These are phyloP conservation scores for Ophiosphaerella korrae DNA, from an alignment of 2,329 filamentous ascomycete genomes.

Conservation along the genomic window DNA sequence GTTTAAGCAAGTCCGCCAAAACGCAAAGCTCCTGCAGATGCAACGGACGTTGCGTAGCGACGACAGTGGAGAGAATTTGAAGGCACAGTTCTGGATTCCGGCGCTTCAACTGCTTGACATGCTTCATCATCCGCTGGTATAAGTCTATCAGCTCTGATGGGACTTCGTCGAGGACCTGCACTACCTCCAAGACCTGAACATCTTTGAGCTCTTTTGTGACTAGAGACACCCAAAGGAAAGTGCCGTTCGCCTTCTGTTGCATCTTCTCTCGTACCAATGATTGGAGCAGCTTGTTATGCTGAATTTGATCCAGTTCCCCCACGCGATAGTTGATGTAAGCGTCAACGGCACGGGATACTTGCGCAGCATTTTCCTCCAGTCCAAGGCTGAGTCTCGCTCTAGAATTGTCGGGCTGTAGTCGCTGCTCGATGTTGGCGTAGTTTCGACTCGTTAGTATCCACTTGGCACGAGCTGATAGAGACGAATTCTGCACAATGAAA, in stretches of 20 bases:
- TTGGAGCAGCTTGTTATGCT: too few species aligned
- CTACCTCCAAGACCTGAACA: conserved; percentile 35
- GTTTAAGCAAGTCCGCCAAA: conserved; percentile 6
- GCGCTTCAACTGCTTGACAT: conserved; percentile 25
- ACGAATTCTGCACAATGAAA: not conserved
- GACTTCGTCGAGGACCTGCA: not conserved
- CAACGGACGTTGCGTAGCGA: conserved; percentile 21
- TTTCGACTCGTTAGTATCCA: conserved; percentile 9
- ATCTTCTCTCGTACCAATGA: too few species aligned
- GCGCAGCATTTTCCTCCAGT: conserved; percentile 19
- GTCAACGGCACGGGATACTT: conserved; percentile 42
- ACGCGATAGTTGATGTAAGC: conserved; percentile 48
- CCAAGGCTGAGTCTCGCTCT: conserved; percentile 24
- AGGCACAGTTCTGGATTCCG: conserved; percentile 27
- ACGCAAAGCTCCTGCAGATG: not conserved
- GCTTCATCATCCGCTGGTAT: conserved; percentile 48
- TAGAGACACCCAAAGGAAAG: too few species aligned
- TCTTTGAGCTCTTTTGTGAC: conserved; percentile 1
- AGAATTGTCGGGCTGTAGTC: conserved; percentile 12
- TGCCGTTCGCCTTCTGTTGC: too few species aligned
- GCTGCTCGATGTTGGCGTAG: conserved; percentile 34
- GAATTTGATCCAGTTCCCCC: conserved; percentile 22
- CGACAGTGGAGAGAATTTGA: conserved; percentile 42
- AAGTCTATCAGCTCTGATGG: conserved; percentile 46
- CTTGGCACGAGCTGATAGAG: conserved; percentile 12